Evolutionary conservation across 768 basidiomycete species (phyloP).

Genomic region (Mycena vulgaris): DNA sequence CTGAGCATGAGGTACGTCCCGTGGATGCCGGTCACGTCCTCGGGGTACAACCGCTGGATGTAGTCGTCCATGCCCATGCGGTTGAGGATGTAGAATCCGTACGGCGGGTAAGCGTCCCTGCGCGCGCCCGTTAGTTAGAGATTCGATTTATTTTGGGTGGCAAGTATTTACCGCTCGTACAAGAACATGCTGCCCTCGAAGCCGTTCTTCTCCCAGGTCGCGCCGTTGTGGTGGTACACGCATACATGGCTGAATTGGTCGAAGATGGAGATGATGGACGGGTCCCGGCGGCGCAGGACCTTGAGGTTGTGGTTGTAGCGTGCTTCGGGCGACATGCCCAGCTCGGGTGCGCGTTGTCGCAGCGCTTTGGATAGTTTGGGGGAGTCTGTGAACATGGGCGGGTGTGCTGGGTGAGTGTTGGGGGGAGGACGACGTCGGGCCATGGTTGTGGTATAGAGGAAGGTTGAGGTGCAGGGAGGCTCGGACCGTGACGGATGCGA

Average conservation of each 20-base stretch:
- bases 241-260: constrained; percentile 93
- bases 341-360: constrained; percentile 40
- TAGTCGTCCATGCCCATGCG: constrained; percentile 87
- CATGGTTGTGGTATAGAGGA: constrained; percentile 14
- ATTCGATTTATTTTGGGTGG: constrained; percentile 8
- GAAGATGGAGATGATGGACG: constrained; percentile 84
- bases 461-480: too few relatives aligned
- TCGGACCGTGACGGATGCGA: too few relatives aligned
- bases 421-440: constrained; percentile 23
- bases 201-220: constrained; percentile 88
- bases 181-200: constrained; percentile 93
- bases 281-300: constrained; percentile 83
- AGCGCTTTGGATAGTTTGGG: constrained; percentile 19
- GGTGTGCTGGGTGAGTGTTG: background rate
- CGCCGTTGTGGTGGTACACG: constrained; percentile 81
- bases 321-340: constrained; percentile 75
- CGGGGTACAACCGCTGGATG: constrained; percentile 80
- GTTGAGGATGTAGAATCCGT: constrained; percentile 90
- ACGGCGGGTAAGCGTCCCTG: constrained; percentile 84
- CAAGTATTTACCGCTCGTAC: constrained; percentile 78
- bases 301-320: constrained; percentile 86
- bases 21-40: constrained; percentile 77
- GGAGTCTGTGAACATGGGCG: constrained; percentile 18
- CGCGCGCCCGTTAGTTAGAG: constrained; percentile 30
- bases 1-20: constrained; percentile 82